Evolutionary conservation across 768 basidiomycete species (phyloP), one percentile per base, ranked within the genome.

Genomic region (Suillus bovinus): DNA sequence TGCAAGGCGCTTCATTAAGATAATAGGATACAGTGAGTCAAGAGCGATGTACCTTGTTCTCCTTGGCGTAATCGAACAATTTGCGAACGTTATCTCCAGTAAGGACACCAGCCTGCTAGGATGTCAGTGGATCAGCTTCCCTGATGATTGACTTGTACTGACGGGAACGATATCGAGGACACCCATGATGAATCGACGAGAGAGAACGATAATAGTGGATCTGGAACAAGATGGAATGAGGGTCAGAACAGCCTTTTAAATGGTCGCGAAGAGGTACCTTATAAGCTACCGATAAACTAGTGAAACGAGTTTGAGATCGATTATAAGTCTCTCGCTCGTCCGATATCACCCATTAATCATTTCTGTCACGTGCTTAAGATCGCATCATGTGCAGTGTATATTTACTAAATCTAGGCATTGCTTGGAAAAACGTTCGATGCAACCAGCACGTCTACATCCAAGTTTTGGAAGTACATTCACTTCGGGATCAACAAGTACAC

Each of bases 31-130:
- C 33, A 33, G 33, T 20, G 31, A 60, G 16, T 55, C 44, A 20
- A 44, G 60, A 67, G 62, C 38, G 14, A n/a, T 69, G 83, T 65
- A 94, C 96, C 82, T 95, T 81, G 76, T 98, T 73, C 69, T 88
- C 85, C 70, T 90, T 91, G 50, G 96, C 96, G 75, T 96, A 97
- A 69, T 96, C 88, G 75, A 99, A 96, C 73, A 99, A 79, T 78
- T 95, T 96, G 78, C 94, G 88, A 70, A 94, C 91, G 75, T 99
- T 86, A 68, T 96, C 91, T 76, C 96, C 96, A 63, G 94, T 96
- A 74, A 99, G 79, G 64, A 99, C 96, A 67, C 96, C 96, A 75
- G 94, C 82, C 95, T 96, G 71, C 49, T 62, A 56, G 58, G 62
- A 49, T 20, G 59, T 42, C 4, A 53, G 49, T 63, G 33, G 52